These are phyloP conservation scores for Fraxinus cuspidata DNA, from an alignment of 257 asterid species.

Conservation along the genomic window DNA sequence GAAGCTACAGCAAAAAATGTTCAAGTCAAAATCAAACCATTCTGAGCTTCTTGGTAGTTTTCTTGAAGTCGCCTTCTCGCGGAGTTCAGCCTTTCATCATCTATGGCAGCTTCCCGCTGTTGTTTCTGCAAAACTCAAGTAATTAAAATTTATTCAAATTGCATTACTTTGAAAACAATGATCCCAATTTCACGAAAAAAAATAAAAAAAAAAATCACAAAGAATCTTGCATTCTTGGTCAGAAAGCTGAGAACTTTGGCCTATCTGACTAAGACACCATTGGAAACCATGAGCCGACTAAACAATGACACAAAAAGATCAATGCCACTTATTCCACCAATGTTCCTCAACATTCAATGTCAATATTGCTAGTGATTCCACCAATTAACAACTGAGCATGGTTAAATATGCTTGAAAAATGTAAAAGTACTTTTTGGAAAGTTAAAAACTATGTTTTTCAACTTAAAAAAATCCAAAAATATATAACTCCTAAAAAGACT, in stretches of 20 bases:
- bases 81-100: slow-evolving; percentile 75
- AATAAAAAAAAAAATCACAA: not conserved
- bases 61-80: slow-evolving; percentile 95
- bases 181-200: not conserved
- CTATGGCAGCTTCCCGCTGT: slow-evolving; percentile 55
- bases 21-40: slow-evolving; percentile 59
- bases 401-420: not conserved
- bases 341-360: not conserved
- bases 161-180: not conserved
- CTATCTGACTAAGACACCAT: not conserved
- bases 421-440: not conserved
- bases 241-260: not conserved
- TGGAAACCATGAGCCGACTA: not conserved
- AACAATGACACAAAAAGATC: not conserved
- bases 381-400: not conserved
- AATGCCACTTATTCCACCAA: not conserved
- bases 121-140: slow-evolving; percentile 64
- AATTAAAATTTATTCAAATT: slow-evolving; percentile 10
- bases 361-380: not conserved
- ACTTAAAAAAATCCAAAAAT: not conserved
- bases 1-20: slow-evolving; percentile 19
- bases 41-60: slow-evolving; percentile 95
- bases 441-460: not conserved
- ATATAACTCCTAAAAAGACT: not conserved
- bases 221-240: not conserved